Base-by-base conservation (phyloP, 2,329 filamentous ascomycete genomes). In the Hysterium pulicare region DNA sequence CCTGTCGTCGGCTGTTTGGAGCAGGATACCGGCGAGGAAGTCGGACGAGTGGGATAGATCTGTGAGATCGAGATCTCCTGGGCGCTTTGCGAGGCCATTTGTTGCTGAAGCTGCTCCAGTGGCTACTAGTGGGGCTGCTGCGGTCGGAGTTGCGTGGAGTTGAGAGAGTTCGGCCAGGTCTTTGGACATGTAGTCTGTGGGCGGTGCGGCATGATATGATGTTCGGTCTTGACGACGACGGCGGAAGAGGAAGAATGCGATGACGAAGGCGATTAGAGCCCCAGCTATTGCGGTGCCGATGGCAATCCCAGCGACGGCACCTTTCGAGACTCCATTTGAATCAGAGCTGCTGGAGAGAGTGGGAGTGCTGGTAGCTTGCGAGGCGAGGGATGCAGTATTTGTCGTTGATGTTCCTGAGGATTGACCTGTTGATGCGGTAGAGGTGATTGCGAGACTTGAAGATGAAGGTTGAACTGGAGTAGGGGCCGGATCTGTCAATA, bases 211-310 rank as follows among this genome's bases (percentile, higher is more conserved):
- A 36, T 57, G 53, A 28, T 53, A 49, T 26, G 28, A 31, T 11
- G 33, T 38, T 26, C 51, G 55, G 33, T 38, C 23, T 20, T 16
- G 42, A 6, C 42, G 49, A 15, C 55, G 51, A 20, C 54, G 53
- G 36, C 58, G 63, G 53, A 62, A 62, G 3, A 64, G 22, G 16
- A 64, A 39, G 41, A 61, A 59, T 1, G 61, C 54, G 15, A 46
- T 46, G 5, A 57, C 6, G 19, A 62, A 62, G 10, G 60, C 62
- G 17, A 64, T 49, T 2, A 46, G 48, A 3, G 55, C 62, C 10
- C 62, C 62, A 17, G 55, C 26, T 15, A 66, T 47, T 3, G 55
- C 44, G 20, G 53, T 54, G 32, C 32, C 24, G 24, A 49, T 46
- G 13, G 46, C 46, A 15, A 49, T 46, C 9, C 46, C 46, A 6